Conservation (phyloP, 768 basidiomycete species). For the Lactarius pseudohatsudake region DNA sequence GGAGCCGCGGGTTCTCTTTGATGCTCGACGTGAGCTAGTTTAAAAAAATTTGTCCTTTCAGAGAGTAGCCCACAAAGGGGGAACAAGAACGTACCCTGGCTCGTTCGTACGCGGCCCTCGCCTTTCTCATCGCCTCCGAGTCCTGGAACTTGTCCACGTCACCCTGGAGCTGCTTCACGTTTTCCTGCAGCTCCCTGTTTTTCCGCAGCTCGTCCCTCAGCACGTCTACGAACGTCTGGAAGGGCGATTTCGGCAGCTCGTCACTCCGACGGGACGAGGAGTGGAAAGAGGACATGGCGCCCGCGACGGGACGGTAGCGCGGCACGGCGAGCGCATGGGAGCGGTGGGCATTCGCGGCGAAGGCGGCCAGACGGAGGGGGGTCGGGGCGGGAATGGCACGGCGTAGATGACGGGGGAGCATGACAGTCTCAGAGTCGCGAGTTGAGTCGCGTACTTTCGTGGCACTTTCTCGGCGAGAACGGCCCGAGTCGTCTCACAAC, state of each 20-base stretch:
- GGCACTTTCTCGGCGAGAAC: background rate
- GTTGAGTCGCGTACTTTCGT: slow-evolving; percentile 1
- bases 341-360: slow-evolving; percentile 30
- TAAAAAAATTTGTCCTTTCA: slow-evolving; percentile 9
- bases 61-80: background rate
- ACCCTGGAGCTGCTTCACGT: slow-evolving; percentile 95
- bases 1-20: slow-evolving; percentile 89
- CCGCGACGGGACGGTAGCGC: slow-evolving; percentile 34
- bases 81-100: slow-evolving; percentile 70
- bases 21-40: slow-evolving; percentile 85
- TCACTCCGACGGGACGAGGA: slow-evolving; percentile 59
- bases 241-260: slow-evolving; percentile 86
- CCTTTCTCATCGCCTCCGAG: slow-evolving; percentile 92
- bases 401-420: slow-evolving; percentile 52
- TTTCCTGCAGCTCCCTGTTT: slow-evolving; percentile 93
- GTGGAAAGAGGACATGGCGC: slow-evolving; percentile 47
- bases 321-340: slow-evolving; percentile 32
- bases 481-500: background rate
- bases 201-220: slow-evolving; percentile 90
- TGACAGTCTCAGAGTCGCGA: slow-evolving; percentile 25
- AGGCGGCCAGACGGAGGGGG: slow-evolving; percentile 32
- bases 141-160: slow-evolving; percentile 98
- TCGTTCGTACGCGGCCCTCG: slow-evolving; percentile 88
- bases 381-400: slow-evolving; percentile 38
- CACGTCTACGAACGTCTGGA: slow-evolving; percentile 94